A percentile compares a stretch with the other conserved stretches of the same genome.
These are phyloP conservation scores for Pichia nakasei DNA, from an alignment of 805 yeast species.

Conservation along the genomic window DNA sequence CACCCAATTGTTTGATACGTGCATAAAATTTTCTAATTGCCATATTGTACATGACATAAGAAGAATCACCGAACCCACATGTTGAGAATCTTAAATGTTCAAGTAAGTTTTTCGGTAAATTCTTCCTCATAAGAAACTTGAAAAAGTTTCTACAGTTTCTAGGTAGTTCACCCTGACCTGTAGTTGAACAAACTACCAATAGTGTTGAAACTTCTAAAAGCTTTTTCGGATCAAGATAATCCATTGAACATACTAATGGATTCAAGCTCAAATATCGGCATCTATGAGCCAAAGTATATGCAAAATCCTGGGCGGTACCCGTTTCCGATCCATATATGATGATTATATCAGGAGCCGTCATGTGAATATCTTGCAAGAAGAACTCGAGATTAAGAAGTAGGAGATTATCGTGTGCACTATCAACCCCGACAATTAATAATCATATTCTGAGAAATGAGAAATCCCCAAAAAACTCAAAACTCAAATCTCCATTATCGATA, in stretches of 20 bases:
- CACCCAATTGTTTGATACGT: conserved; percentile 76
- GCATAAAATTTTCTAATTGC: conserved; percentile 80
- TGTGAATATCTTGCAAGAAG: too few species aligned
- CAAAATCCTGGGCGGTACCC: conserved; percentile 84
- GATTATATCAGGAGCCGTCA: conserved; percentile 5
- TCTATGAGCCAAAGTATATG: conserved; percentile 48
- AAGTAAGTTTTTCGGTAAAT: conserved; percentile 51
- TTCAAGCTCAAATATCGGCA: conserved; percentile 46
- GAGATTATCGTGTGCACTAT: too few species aligned
- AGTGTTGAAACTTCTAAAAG: conserved; percentile 38
- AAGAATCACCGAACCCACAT: conserved; percentile 90
- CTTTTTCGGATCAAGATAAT: conserved; percentile 49
- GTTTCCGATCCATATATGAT: conserved; percentile 88
- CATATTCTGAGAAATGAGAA: too few species aligned
- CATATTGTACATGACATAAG: conserved; percentile 81
- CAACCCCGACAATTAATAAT: too few species aligned
- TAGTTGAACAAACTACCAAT: conserved; percentile 54
- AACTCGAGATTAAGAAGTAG: too few species aligned
- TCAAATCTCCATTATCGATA: too few species aligned
- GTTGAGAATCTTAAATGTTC: conserved; percentile 56
- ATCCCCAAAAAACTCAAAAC: too few species aligned
- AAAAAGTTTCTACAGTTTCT: conserved; percentile 65
- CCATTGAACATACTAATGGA: conserved; percentile 44
- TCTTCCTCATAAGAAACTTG: conserved; percentile 60
- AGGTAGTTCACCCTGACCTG: conserved; percentile 95